phyloP scores from a whole-genome alignment of 768 basidiomycete genomes.

The Symmetrospora coprosmae region DNA sequence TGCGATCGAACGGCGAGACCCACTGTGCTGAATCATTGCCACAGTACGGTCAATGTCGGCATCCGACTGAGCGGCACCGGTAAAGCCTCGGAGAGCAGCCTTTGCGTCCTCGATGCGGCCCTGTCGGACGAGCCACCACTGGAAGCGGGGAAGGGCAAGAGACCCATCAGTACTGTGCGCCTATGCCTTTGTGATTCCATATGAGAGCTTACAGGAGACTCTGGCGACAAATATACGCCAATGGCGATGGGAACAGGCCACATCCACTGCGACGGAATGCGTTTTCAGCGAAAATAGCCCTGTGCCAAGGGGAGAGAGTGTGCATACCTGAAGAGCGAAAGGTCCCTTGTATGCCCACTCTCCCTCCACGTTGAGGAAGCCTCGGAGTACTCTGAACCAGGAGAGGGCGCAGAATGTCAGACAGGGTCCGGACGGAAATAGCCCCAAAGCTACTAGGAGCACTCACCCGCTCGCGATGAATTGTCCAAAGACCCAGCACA shows the following conservation, averaged over 20 bases:
- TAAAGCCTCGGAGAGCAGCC: constrained; percentile 28
- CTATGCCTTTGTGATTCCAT: neutral
- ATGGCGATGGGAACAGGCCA: constrained; percentile 36
- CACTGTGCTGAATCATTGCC: constrained; percentile 35
- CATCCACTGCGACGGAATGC: too few relatives aligned
- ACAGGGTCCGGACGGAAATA: neutral
- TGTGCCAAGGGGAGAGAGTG: too few relatives aligned
- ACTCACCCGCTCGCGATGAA: constrained; percentile 19
- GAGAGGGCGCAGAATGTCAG: constrained; percentile 9
- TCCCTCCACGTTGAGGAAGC: constrained; percentile 24
- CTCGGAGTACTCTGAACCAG: constrained; percentile 4
- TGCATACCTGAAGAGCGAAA: constrained; percentile 26
- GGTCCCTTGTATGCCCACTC: constrained; percentile 30
- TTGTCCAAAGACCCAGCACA: constrained; percentile 35
- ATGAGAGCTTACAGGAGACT: constrained; percentile 25
- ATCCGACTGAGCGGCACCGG: constrained; percentile 24
- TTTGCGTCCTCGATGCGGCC: constrained; percentile 36
- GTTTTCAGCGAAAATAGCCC: too few relatives aligned
- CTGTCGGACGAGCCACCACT: constrained; percentile 37
- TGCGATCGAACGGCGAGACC: neutral
- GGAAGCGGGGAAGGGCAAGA: constrained; percentile 26
- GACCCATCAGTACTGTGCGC: neutral
- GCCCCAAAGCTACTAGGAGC: constrained; percentile 13
- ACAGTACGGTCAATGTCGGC: constrained; percentile 36
- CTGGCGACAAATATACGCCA: constrained; percentile 35